phyloP scores from a whole-genome alignment of 257 asterid genomes.

The Capsicum chinense region DNA sequence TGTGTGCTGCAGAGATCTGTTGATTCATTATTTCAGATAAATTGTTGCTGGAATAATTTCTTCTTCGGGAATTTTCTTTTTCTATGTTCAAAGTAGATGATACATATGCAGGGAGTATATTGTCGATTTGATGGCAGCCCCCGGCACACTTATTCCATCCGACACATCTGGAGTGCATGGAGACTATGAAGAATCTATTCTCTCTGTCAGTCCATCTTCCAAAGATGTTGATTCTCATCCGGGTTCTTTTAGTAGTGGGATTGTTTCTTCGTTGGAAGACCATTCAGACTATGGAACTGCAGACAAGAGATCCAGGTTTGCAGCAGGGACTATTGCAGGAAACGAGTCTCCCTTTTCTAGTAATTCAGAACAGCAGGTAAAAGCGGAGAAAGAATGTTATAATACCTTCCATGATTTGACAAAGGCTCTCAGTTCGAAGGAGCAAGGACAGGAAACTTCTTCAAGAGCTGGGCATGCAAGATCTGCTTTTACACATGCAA shows the following conservation, averaged over 20 bases:
- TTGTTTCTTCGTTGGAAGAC: constrained; percentile 46
- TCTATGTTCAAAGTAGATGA: neutral
- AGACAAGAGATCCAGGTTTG: constrained; percentile 44
- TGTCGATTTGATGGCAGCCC: constrained; percentile 96
- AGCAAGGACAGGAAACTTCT: constrained; percentile 45
- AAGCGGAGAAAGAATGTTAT: constrained; percentile 42
- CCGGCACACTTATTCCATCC: constrained; percentile 96
- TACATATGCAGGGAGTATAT: constrained; percentile 80
- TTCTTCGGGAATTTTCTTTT: constrained; percentile 28
- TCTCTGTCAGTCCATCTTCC: constrained; percentile 37
- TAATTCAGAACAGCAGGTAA: constrained; percentile 37
- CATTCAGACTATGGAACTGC: constrained; percentile 37
- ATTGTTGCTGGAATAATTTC: constrained; percentile 25
- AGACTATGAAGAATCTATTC: constrained; percentile 45
- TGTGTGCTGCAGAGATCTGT: constrained; percentile 29
- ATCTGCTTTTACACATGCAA: constrained; percentile 60
- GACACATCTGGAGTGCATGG: constrained; percentile 64
- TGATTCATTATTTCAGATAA: constrained; percentile 13
- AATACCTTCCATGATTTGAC: constrained; percentile 40
- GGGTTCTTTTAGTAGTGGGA: constrained; percentile 51
- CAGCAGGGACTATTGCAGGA: constrained; percentile 40
- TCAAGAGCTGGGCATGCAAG: constrained; percentile 51
- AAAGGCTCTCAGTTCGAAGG: constrained; percentile 45
- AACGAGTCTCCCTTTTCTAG: constrained; percentile 42
- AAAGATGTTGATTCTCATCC: constrained; percentile 43